Evolutionary conservation across 225 moss, liverwort and hornwort species (phyloP), one percentile per base, ranked within the genome.

Genomic region (Marchantia paleacea): DNA sequence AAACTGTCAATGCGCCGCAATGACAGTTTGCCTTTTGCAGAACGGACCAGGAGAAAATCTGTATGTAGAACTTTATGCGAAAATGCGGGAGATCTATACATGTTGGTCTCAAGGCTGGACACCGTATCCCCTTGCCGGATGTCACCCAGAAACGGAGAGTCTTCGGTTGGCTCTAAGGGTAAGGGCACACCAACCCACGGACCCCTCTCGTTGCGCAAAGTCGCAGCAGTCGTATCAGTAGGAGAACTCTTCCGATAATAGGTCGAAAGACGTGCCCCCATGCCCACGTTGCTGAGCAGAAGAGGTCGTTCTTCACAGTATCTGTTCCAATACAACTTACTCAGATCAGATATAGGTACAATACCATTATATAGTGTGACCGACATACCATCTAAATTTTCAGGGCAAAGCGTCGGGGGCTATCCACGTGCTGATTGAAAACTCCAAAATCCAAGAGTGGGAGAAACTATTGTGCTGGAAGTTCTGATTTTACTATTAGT

Each of bases 271-370:
- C 99, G 92, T 13, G 94, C 94, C 67, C 99, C 99, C 95, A 99
- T 99, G 69, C 99, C 99, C 58, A 99, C 93, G 79, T 99, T 99
- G 82, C 94, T 94, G 79, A 99, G 94, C 71, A 99, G 81, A 18
- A 99, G 88, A 47, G 99, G 99, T 84, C 95, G 92, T 83, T 99
- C 99, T 87, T 99, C 99, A 84, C 99, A 99, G 73, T 95, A 99
- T 84, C 97, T 99, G 77, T 51, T 80, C 47, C 19, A n/a, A 30
- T 47, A 64, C 7, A 28, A 12, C 15, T 28, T 48, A 51, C 47
- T 72, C 6, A 19, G 8, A 3, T 72, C 71, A 72, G 22, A 18
- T 13, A 3, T 5, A 4, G 4, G 57, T 72, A 31, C 31, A 19
- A 69, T 16, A 69, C 31, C 16, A 31, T 55, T 15, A 49, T 72